Evolutionary conservation across 148 eudicot genomes (phyloP).

Genomic region (Linanthus parryae): DNA sequence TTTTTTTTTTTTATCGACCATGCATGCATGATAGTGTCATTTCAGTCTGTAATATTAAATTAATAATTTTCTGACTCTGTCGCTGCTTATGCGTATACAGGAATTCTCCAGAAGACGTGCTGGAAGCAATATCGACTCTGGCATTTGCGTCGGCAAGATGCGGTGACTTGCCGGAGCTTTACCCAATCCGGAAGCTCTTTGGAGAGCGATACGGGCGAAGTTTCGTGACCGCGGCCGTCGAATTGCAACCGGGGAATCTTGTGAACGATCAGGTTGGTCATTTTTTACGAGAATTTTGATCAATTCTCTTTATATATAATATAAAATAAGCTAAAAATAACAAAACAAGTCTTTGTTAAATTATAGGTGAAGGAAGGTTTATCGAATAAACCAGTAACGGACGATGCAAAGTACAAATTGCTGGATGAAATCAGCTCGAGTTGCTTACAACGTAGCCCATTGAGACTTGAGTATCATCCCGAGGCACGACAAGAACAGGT

Average conservation of each 20-base stretch:
- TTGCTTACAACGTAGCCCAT: conserved; percentile 30
- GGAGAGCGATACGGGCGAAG: conserved; percentile 63
- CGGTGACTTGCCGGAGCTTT: conserved; percentile 73
- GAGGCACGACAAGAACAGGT: conserved; percentile 16
- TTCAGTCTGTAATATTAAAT: background rate
- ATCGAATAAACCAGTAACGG: conserved; percentile 27
- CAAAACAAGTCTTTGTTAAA: background rate
- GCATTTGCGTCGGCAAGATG: conserved; percentile 70
- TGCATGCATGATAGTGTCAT: background rate
- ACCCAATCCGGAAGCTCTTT: conserved; percentile 52
- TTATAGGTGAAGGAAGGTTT: conserved; percentile 52
- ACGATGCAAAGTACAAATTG: conserved; percentile 47
- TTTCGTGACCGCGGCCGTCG: conserved; percentile 36
- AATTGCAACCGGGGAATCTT: conserved; percentile 65
- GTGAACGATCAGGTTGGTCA: conserved; percentile 67
- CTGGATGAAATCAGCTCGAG: conserved; percentile 66
- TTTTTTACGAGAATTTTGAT: too few species aligned
- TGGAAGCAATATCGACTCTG: conserved; percentile 76
- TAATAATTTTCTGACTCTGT: background rate
- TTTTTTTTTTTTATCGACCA: background rate
- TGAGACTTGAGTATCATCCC: conserved; percentile 50
- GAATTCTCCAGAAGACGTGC: conserved; percentile 65
- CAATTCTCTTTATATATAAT: too few species aligned
- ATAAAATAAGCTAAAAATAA: background rate
- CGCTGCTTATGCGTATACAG: too few species aligned